Evolutionary conservation across 768 basidiomycete genomes (phyloP).

Genomic region (Guyanaporus albipodus): DNA sequence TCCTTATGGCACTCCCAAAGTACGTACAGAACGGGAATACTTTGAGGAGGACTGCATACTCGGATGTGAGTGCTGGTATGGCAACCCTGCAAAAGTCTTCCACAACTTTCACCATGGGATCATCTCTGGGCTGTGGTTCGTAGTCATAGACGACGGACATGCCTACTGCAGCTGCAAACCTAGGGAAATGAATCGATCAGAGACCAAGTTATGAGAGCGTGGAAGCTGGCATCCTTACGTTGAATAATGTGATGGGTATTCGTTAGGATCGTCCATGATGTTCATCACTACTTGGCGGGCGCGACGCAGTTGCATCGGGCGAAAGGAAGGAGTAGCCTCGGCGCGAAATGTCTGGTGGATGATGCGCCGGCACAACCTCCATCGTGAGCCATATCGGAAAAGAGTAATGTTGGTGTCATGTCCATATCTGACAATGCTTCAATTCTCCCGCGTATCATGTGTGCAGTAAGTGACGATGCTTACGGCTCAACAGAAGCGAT

Average conservation of each 20-base stretch:
- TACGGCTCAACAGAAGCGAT: constrained; percentile 4
- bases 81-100: constrained; percentile 1
- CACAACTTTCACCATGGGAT: neutral
- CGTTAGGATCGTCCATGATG: neutral
- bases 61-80: neutral
- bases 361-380: constrained; percentile 8
- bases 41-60: constrained; percentile 3
- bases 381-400: neutral
- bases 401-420: constrained; percentile 1
- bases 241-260: neutral
- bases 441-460: neutral
- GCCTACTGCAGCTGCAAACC: neutral
- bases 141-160: neutral
- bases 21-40: constrained; percentile 3
- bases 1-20: too few relatives aligned
- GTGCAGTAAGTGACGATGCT: neutral
- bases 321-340: neutral
- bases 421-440: constrained; percentile 5
- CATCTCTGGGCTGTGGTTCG: neutral
- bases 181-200: too few relatives aligned
- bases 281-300: constrained; percentile 1
- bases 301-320: constrained; percentile 5
- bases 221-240: neutral
- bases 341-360: constrained; percentile 8
- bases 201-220: neutral